phyloP scores from a whole-genome alignment of 75 land plant species.

The Pinus taeda region DNA sequence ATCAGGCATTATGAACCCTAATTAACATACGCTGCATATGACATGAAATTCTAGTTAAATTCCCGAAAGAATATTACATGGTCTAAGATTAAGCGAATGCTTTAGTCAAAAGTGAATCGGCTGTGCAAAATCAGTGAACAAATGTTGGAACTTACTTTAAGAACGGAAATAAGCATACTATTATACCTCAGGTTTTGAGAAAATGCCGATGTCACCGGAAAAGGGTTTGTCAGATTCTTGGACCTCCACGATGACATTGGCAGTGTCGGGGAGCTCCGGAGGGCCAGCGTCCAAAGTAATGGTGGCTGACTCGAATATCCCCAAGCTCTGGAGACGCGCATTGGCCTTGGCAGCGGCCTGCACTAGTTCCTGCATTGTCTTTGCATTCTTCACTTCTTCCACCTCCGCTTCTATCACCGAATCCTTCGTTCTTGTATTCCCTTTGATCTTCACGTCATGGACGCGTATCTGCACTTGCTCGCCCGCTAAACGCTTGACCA shows the following conservation, averaged over 20 bases:
- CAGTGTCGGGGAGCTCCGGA: slow-evolving; percentile 87
- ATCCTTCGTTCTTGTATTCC: slow-evolving; percentile 80
- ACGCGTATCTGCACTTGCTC: slow-evolving; percentile 60
- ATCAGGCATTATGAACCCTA: too few relatives aligned
- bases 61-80: too few relatives aligned
- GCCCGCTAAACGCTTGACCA: slow-evolving; percentile 47
- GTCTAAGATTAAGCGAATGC: not conserved
- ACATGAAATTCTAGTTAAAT: too few relatives aligned
- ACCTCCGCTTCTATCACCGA: slow-evolving; percentile 73
- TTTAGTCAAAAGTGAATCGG: not conserved
- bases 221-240: slow-evolving; percentile 51
- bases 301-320: slow-evolving; percentile 64
- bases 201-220: slow-evolving; percentile 69
- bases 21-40: too few relatives aligned
- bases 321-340: slow-evolving; percentile 47
- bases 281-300: slow-evolving; percentile 88
- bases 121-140: not conserved
- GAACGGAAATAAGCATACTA: not conserved
- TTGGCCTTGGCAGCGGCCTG: slow-evolving; percentile 55
- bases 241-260: slow-evolving; percentile 82
- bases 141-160: too few relatives aligned
- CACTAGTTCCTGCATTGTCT: slow-evolving; percentile 76
- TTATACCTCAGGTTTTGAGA: slow-evolving; percentile 80
- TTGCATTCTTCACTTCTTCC: slow-evolving; percentile 39
- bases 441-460: slow-evolving; percentile 76